These are phyloP conservation scores for Aristolochia fimbriata DNA, from an alignment of 164 flowering plant species.

Conservation along the genomic window DNA sequence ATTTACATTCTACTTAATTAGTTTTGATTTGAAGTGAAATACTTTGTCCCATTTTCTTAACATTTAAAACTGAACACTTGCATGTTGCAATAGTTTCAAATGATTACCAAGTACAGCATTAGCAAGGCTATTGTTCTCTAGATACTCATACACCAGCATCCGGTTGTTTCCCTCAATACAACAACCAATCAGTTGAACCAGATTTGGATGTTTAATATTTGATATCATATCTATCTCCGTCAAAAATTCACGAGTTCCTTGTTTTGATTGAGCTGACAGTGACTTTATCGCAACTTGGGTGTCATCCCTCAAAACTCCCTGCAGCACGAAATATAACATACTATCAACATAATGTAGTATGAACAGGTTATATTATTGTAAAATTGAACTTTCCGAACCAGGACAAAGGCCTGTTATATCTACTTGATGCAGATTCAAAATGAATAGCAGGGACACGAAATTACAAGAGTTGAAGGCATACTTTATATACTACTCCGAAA, in stretches of 20 bases:
- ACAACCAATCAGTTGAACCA: conserved; percentile 71
- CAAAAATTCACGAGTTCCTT: conserved; percentile 66
- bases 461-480: conserved; percentile 14
- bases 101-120: conserved; percentile 46
- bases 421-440: too few species aligned
- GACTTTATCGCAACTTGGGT: conserved; percentile 59
- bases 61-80: neutral
- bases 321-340: conserved; percentile 11
- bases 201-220: conserved; percentile 61
- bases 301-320: conserved; percentile 71
- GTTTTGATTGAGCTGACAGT: conserved; percentile 72
- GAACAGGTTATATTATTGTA: too few species aligned
- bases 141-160: conserved; percentile 66
- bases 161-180: conserved; percentile 57
- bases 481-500: conserved; percentile 78
- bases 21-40: neutral
- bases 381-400: too few species aligned
- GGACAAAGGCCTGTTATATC: too few species aligned
- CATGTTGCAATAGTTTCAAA: neutral
- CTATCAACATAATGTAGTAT: neutral
- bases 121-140: conserved; percentile 81
- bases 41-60: too few species aligned
- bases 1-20: neutral
- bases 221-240: conserved; percentile 75
- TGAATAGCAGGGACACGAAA: too few species aligned